Evolutionary conservation across 805 yeast genomes (phyloP).

Genomic region (Komagataella pseudopastoris): DNA sequence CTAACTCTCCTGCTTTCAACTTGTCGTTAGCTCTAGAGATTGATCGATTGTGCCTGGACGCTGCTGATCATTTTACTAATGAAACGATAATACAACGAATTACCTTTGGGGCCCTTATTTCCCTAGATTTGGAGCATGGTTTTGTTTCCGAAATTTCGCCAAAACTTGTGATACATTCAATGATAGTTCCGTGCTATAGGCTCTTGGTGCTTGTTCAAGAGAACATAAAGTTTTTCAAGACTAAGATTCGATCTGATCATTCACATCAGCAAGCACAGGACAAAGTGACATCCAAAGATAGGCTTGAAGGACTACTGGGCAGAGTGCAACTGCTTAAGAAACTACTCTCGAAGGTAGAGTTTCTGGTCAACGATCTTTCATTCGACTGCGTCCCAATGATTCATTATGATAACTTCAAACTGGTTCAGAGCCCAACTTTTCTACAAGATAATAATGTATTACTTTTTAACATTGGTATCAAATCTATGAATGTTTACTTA

Average conservation of each 20-base stretch:
- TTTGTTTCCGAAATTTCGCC: not conserved
- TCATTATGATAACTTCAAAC: not conserved
- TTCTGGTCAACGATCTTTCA: not conserved
- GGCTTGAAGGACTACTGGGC: not conserved
- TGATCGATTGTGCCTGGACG: not conserved
- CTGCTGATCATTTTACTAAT: not conserved
- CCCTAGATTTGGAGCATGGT: not conserved
- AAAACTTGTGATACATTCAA: not conserved
- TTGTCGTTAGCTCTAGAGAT: not conserved
- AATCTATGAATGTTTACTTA: constrained; percentile 7
- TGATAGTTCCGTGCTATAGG: not conserved
- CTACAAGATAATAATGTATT: constrained; percentile 1
- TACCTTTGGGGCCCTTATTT: not conserved
- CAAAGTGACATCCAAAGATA: not conserved
- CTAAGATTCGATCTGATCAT: not conserved
- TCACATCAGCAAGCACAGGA: not conserved
- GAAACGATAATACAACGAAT: not conserved
- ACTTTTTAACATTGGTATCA: constrained; percentile 7
- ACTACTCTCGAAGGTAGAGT: not conserved
- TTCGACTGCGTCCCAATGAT: not conserved
- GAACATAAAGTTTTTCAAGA: not conserved
- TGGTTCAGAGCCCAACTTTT: not conserved
- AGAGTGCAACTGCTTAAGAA: too few species aligned
- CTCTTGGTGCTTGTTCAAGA: not conserved
- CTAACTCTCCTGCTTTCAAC: not conserved